These are phyloP conservation scores for Pythium brassicae DNA, from an alignment of 352 stramenopile genomes.

Conservation along the genomic window DNA sequence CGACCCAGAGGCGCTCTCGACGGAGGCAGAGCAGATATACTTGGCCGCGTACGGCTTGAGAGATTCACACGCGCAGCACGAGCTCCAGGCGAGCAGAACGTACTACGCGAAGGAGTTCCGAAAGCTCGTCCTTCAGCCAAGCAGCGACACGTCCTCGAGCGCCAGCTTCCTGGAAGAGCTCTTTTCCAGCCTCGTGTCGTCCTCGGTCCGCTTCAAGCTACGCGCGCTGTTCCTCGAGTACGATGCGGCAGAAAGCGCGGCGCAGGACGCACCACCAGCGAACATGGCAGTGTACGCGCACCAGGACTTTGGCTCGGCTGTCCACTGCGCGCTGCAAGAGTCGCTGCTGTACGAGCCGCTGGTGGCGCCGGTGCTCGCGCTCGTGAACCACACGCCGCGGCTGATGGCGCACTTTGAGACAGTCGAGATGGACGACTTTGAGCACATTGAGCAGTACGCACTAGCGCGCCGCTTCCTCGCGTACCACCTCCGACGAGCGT, in stretches of 20 bases:
- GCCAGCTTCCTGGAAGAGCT: constrained; percentile 39
- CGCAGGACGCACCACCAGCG: background rate
- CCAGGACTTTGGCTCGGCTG: constrained; percentile 73
- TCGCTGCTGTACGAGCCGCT: constrained; percentile 37
- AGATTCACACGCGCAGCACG: constrained; percentile 33
- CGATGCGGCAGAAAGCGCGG: constrained; percentile 24
- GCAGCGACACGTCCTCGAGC: constrained; percentile 3
- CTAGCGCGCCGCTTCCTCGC: constrained; percentile 47
- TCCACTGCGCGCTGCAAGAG: constrained; percentile 63
- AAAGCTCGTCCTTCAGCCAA: constrained; percentile 22
- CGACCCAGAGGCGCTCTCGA: constrained; percentile 5
- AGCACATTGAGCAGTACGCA: constrained; percentile 52
- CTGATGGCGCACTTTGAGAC: constrained; percentile 13
- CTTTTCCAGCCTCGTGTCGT: constrained; percentile 52
- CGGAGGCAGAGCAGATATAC: constrained; percentile 18
- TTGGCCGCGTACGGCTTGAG: constrained; percentile 22
- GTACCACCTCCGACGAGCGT: constrained; percentile 35
- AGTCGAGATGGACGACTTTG: constrained; percentile 31
- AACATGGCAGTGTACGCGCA: constrained; percentile 52
- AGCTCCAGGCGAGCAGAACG: constrained; percentile 30
- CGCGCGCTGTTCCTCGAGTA: constrained; percentile 63
- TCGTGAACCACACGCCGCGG: constrained; percentile 9
- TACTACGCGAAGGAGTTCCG: constrained; percentile 49
- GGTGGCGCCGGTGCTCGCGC: constrained; percentile 20
- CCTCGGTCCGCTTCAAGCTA: constrained; percentile 52